Evolutionary conservation across 768 basidiomycete genomes (phyloP).

Genomic region (Holtermanniella nyarrowii): DNA sequence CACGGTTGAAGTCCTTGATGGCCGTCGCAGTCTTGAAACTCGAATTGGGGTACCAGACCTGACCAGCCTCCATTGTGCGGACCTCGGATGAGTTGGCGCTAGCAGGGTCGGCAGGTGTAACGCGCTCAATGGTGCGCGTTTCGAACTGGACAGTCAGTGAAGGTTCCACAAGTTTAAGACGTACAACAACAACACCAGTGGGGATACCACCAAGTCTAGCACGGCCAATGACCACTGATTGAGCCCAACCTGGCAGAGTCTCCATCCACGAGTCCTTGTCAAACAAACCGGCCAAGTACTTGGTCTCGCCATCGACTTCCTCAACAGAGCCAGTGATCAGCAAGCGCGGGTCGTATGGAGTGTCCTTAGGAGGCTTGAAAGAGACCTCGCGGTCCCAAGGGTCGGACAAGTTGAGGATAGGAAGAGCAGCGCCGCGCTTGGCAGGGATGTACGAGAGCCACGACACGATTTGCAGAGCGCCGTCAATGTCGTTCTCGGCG

Average conservation of each 20-base stretch:
- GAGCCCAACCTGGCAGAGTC: slow-evolving; percentile 96
- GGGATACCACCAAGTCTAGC: slow-evolving; percentile 95
- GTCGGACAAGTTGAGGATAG: slow-evolving; percentile 61
- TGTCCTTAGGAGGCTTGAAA: slow-evolving; percentile 80
- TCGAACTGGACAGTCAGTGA: slow-evolving; percentile 3
- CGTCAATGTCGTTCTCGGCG: slow-evolving; percentile 88
- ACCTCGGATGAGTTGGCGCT: slow-evolving; percentile 95
- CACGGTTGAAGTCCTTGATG: slow-evolving; percentile 96
- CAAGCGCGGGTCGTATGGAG: slow-evolving; percentile 90
- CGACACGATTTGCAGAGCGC: slow-evolving; percentile 81
- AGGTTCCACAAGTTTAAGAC: neutral
- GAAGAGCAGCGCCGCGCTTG: slow-evolving; percentile 66
- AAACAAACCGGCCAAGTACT: slow-evolving; percentile 86
- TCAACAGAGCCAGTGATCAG: slow-evolving; percentile 91
- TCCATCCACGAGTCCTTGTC: slow-evolving; percentile 97
- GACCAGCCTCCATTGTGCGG: slow-evolving; percentile 95
- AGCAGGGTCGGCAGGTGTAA: slow-evolving; percentile 95
- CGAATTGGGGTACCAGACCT: slow-evolving; percentile 97
- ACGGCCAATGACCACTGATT: slow-evolving; percentile 94
- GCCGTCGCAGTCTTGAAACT: slow-evolving; percentile 99
- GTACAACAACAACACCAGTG: slow-evolving; percentile 90
- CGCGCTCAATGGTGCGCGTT: slow-evolving; percentile 84
- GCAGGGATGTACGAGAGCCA: slow-evolving; percentile 91
- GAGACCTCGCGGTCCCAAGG: slow-evolving; percentile 85
- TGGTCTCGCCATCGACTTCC: slow-evolving; percentile 52